Conservation (phyloP, 306 rosid species). For the Betula pendula region DNA sequence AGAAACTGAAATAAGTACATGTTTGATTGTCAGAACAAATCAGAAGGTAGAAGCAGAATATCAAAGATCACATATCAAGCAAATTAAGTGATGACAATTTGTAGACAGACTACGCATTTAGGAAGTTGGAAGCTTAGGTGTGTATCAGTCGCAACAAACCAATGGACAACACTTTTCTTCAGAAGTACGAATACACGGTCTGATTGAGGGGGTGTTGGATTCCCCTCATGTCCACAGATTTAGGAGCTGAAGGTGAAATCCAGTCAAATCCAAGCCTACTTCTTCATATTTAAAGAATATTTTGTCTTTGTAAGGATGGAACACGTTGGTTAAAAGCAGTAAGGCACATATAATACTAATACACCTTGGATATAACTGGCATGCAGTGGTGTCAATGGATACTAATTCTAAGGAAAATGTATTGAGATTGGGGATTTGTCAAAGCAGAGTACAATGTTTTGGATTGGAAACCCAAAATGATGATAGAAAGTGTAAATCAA, state of each 20-base stretch:
- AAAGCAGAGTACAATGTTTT: neutral
- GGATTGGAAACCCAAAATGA: neutral
- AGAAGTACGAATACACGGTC: neutral
- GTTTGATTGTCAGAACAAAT: constrained; percentile 9
- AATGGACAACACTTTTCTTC: neutral
- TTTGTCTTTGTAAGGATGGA: neutral
- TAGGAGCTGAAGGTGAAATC: neutral
- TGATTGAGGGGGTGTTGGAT: neutral
- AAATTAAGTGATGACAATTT: neutral
- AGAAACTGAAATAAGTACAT: constrained; percentile 33
- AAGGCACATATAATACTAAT: no score
- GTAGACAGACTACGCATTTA: neutral
- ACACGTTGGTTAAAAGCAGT: neutral
- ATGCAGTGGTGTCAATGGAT: neutral
- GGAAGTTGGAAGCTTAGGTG: neutral
- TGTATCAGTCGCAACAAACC: neutral
- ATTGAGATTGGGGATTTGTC: neutral
- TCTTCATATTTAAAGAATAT: neutral
- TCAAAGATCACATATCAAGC: neutral
- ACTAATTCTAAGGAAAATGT: neutral
- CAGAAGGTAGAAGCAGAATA: constrained; percentile 9
- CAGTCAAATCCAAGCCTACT: neutral
- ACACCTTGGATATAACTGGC: neutral
- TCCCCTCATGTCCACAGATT: neutral
- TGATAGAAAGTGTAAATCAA: neutral